Evolutionary conservation across 2,329 filamentous ascomycete genomes (phyloP).

Genomic region (Colletotrichum falcatum): DNA sequence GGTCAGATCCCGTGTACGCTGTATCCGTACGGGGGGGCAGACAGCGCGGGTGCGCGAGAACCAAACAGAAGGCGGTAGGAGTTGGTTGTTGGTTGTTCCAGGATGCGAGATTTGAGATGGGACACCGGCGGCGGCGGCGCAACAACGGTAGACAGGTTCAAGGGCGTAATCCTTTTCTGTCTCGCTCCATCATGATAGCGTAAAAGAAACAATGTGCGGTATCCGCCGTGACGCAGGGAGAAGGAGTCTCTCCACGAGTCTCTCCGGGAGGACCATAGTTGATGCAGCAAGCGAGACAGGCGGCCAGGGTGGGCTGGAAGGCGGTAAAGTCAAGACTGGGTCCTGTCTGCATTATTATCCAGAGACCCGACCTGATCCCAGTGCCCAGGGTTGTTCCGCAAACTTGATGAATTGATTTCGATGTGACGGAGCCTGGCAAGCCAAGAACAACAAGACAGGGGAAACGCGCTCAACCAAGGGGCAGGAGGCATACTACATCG

Average conservation of each 20-base stretch:
- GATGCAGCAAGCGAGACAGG: constrained; percentile 27
- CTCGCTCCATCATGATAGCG: constrained; percentile 12
- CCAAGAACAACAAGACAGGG: constrained; percentile 2
- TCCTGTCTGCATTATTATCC: constrained; percentile 23
- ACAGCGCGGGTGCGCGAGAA: constrained; percentile 33
- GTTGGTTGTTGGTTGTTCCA: too few species aligned
- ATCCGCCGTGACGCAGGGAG: constrained; percentile 34
- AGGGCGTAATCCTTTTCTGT: constrained; percentile 2
- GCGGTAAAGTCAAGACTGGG: constrained; percentile 23
- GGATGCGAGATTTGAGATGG: constrained; percentile 8
- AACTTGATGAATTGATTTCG: constrained; percentile 26
- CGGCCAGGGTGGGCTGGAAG: constrained; percentile 15
- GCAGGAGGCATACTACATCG: too few species aligned
- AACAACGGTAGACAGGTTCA: constrained; percentile 31
- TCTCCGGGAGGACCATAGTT: constrained; percentile 4
- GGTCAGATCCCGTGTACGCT: not conserved
- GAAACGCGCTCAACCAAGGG: constrained; percentile 14
- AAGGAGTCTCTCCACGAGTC: constrained; percentile 22
- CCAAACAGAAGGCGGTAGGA: not conserved
- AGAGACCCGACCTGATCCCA: constrained; percentile 24
- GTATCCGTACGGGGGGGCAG: constrained; percentile 1
- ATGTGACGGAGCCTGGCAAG: constrained; percentile 24
- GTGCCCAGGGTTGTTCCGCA: constrained; percentile 28
- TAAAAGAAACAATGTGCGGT: constrained; percentile 13
- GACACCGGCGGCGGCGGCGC: constrained; percentile 23